Conservation (phyloP, 208 protist genomes). For the Leishmania guyanensis region DNA sequence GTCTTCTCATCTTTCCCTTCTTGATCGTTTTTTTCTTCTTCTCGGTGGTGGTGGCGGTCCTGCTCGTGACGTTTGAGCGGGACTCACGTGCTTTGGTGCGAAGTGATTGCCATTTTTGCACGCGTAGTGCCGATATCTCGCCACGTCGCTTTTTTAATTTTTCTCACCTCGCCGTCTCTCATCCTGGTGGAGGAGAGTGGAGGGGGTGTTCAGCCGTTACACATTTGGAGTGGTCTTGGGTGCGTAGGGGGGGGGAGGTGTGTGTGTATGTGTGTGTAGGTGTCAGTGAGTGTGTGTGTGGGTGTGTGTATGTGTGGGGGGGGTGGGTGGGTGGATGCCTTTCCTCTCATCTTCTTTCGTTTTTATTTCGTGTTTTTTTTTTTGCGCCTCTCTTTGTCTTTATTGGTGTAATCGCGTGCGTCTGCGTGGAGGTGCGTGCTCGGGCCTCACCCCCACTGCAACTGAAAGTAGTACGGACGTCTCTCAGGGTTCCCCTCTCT, state of each 20-base stretch:
- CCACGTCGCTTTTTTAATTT: not conserved
- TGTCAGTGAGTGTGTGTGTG: too few species aligned
- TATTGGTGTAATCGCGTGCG: not conserved
- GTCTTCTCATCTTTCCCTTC: not conserved
- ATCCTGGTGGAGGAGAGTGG: not conserved
- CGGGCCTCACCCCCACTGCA: too few species aligned
- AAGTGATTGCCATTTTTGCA: not conserved
- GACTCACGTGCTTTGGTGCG: not conserved
- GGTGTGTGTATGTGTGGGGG: too few species aligned
- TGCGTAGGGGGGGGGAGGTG: not conserved
- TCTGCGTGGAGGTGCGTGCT: not conserved
- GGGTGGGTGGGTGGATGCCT: too few species aligned
- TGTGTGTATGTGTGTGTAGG: too few species aligned
- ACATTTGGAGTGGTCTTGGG: not conserved
- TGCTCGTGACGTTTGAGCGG: not conserved
- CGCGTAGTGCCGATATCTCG: not conserved
- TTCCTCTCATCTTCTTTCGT: not conserved
- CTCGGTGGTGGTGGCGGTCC: not conserved
- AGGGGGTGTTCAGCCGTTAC: not conserved
- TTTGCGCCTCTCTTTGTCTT: not conserved
- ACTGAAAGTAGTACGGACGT: not conserved
- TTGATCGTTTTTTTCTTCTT: not conserved
- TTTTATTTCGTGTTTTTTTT: not conserved
- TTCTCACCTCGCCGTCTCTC: not conserved
- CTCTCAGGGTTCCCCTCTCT: not conserved